phyloP scores from a whole-genome alignment of 139 green algal genomes.

The Microglena sp. region DNA sequence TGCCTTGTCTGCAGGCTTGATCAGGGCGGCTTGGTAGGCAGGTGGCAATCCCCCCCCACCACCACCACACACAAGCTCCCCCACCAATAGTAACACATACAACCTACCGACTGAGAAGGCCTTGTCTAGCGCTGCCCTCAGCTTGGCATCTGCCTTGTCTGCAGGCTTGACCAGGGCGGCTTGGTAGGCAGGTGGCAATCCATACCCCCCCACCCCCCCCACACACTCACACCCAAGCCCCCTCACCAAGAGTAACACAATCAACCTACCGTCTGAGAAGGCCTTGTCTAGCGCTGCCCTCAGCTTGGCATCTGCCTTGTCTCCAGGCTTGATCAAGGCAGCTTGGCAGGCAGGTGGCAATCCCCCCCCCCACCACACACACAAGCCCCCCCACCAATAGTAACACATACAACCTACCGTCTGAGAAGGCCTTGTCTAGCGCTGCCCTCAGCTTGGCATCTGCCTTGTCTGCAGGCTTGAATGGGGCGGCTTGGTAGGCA shows the following conservation, averaged over 20 bases:
- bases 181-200: constrained; percentile 78
- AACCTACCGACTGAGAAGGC: constrained; percentile 26
- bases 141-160: constrained; percentile 1
- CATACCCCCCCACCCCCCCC: too few relatives aligned
- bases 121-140: not conserved
- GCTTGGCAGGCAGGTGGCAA: constrained; percentile 66
- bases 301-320: constrained; percentile 53
- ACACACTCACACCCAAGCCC: too few relatives aligned
- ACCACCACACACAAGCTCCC: too few relatives aligned
- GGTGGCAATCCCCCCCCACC: too few relatives aligned
- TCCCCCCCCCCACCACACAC: too few relatives aligned
- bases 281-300: constrained; percentile 42
- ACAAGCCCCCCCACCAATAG: too few relatives aligned
- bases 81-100: too few relatives aligned
- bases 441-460: constrained; percentile 50
- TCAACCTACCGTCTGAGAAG: too few relatives aligned
- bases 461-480: constrained; percentile 61
- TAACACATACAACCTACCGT: too few relatives aligned
- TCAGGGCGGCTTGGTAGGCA: constrained; percentile 3
- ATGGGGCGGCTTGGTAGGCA: constrained; percentile 55
- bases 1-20: constrained; percentile 1
- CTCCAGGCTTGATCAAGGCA: constrained; percentile 61
- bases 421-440: constrained; percentile 48
- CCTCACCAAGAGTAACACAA: too few relatives aligned
- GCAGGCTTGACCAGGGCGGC: not conserved